Evolutionary conservation across 2,329 filamentous ascomycete genomes (phyloP).

Genomic region (Fusarium goolgardi): DNA sequence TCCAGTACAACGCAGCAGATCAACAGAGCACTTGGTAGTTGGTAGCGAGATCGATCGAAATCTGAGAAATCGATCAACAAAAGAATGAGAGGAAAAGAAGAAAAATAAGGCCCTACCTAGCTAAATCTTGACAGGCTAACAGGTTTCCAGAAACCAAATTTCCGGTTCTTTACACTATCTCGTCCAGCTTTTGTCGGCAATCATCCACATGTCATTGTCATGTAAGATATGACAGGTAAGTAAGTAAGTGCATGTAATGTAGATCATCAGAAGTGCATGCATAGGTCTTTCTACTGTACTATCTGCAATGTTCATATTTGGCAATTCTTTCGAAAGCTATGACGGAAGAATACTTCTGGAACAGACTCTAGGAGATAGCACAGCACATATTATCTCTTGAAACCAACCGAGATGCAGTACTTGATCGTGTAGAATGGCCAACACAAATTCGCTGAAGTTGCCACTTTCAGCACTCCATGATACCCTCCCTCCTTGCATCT

Average conservation of each 20-base stretch:
- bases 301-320: not conserved
- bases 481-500: constrained; percentile 16
- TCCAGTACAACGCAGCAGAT: not conserved
- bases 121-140: not conserved
- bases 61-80: not conserved
- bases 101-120: not conserved
- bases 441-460: constrained; percentile 23
- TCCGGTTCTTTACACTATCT: not conserved
- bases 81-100: not conserved
- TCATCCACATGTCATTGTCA: not conserved
- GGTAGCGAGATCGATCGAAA: constrained; percentile 9
- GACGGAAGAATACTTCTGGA: not conserved
- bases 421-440: not conserved
- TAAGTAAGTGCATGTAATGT: not conserved
- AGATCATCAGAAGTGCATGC: not conserved
- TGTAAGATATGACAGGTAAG: not conserved
- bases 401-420: not conserved
- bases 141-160: not conserved
- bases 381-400: not conserved
- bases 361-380: not conserved
- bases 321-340: not conserved
- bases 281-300: not conserved
- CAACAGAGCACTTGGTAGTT: not conserved
- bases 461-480: constrained; percentile 12
- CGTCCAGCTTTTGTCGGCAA: not conserved